A percentile compares a stretch with the other conserved stretches of the same genome.
Conservation (phyloP, 495 filamentous ascomycete genomes). For the Xylaria flabelliformis region DNA sequence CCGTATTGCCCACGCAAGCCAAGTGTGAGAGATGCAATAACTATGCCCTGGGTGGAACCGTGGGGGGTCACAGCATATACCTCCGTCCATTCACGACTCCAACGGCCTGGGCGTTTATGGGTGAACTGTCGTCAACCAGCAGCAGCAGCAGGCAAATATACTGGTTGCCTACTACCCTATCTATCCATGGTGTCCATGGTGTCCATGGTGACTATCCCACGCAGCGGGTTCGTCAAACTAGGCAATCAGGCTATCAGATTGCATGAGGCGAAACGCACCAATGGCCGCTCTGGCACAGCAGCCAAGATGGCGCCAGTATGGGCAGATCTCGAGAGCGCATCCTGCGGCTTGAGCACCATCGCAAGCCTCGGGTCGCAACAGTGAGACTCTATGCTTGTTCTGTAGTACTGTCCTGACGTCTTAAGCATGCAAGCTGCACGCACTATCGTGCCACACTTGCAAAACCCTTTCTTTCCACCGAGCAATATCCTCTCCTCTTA, state of each 20-base stretch:
- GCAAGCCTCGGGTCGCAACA: constrained; percentile 26
- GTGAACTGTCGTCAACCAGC: constrained; percentile 13
- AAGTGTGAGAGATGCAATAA: constrained; percentile 21
- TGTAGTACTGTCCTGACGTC: constrained; percentile 26
- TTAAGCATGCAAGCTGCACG: constrained; percentile 24
- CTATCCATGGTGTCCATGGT: background rate
- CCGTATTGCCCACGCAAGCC: constrained; percentile 27
- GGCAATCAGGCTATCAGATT: constrained; percentile 30
- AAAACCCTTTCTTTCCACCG: constrained; percentile 15
- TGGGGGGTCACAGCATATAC: constrained; percentile 31
- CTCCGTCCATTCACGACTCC: constrained; percentile 21
- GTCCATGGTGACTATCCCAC: constrained; percentile 11
- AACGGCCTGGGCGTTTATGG: constrained; percentile 16
- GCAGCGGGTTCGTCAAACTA: constrained; percentile 21
- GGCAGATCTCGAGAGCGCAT: constrained; percentile 26
- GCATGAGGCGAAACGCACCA: constrained; percentile 22
- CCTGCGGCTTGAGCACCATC: constrained; percentile 26
- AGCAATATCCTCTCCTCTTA: constrained; percentile 28
- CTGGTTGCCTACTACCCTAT: background rate
- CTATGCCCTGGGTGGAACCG: constrained; percentile 19
- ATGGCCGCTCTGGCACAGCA: constrained; percentile 12
- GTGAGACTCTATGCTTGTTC: constrained; percentile 24
- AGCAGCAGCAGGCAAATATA: background rate
- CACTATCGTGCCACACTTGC: constrained; percentile 25
- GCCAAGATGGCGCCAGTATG: constrained; percentile 28